Evolutionary conservation across 1,139 yeast genomes (phyloP).

Genomic region (Yamadazyma atlantica): DNA sequence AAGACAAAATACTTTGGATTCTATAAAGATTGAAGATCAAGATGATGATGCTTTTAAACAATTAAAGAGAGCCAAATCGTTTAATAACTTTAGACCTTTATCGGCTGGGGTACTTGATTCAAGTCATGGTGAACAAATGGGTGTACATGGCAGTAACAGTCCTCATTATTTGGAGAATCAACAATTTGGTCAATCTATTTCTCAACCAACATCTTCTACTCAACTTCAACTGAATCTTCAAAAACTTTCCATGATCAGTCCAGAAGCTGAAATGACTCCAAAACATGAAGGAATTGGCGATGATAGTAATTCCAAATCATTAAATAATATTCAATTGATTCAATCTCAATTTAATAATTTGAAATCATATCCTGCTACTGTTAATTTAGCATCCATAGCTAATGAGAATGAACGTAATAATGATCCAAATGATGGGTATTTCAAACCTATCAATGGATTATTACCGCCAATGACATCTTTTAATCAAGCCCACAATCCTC

Average conservation of each 20-base stretch:
- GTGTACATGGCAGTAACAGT: neutral
- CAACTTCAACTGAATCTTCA: conserved; percentile 5
- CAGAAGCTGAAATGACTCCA: neutral
- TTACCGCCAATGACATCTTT: conserved; percentile 45
- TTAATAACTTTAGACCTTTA: conserved; percentile 6
- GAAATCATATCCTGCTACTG: conserved; percentile 39
- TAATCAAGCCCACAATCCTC: neutral
- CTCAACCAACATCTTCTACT: conserved; percentile 3
- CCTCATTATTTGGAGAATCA: neutral
- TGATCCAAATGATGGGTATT: neutral
- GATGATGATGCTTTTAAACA: conserved; percentile 48
- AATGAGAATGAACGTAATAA: conserved; percentile 6
- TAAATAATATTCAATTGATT: conserved; percentile 13
- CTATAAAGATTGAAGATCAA: conserved; percentile 39
- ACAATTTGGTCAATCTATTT: conserved; percentile 3
- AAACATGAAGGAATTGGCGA: neutral
- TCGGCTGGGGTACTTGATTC: conserved; percentile 1
- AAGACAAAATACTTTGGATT: conserved; percentile 28
- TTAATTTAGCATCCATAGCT: conserved; percentile 35
- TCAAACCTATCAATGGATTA: conserved; percentile 16
- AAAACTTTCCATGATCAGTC: neutral
- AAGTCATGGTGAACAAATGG: conserved; percentile 1
- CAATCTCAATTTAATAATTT: conserved; percentile 22
- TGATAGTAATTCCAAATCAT: conserved; percentile 4
- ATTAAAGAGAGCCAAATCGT: conserved; percentile 39